Evolutionary conservation across 1,284 basidiomycete species (phyloP), one percentile per base, ranked within the genome.

Genomic region (Malassezia dermatis): DNA sequence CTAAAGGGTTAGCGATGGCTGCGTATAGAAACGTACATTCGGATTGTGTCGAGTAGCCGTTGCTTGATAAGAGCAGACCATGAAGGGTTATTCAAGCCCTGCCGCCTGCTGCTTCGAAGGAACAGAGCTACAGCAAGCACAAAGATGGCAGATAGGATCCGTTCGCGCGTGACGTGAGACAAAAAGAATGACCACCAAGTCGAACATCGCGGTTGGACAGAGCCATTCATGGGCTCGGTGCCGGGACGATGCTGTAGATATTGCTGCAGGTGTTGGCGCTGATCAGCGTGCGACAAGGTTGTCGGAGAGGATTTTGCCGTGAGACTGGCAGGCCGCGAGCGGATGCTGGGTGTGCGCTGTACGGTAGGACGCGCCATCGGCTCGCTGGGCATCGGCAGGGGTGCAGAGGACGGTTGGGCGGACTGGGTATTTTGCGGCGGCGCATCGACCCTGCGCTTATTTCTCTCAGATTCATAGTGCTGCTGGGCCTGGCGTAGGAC

Each of bases 371-470:
- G 41, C 23, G 12, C 24, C 19, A n/a, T 4, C 30, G 34, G 30
- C 21, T 39, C 37, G n/a, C 11, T 39, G 37, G 37, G 37, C 37
- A 12, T 28, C 19, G 31, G 12, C 17, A 28, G 30, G 3, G 45
- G 45, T 1, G 23, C 31, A 15, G 13, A 13, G 8, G 34, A 8
- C 17, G 23, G 10, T 21, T n/a, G 46, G 15, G 23, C n/a, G 13
- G 19, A 31, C 41, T 56, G 61, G 4, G 57, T 54, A 41, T 64
- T 62, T 17, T 64, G 63, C 21, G 56, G 48, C 11, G 32, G 12
- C 32, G 8, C 32, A 10, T 31, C 30, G 32, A 19, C 19, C 4
- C 19, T 15, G 19, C 37, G 37, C 19, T 21, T 39, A 15, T 15
- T 39, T 19, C 8, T 12, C 19, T 39, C 37, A 3, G 37, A 39